Evolutionary conservation across 139 green algal genomes (phyloP), one percentile per base, ranked within the genome.

Genomic region (Tetradesmus obliquus): DNA sequence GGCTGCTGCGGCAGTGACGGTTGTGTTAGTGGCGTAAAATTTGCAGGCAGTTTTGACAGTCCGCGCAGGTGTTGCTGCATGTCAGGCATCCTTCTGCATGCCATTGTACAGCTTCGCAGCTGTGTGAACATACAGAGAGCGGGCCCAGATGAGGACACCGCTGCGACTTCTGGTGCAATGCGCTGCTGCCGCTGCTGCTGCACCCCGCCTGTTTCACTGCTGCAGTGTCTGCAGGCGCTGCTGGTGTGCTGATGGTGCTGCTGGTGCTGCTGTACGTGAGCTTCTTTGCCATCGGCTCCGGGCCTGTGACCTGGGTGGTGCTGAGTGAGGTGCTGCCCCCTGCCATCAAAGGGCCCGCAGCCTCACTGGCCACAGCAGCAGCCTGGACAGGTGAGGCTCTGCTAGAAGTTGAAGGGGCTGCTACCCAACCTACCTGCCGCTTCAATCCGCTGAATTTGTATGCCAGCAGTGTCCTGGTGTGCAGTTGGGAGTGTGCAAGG

Each of bases 281-380:
- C 1, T 81, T 69, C 88, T 91, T 91, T 84, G 88, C 88, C 57
- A 69, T 80, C 8, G 88, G 97, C 19, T 93, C 90, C 1, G 97
- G 97, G 1, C 96, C 97, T 4, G 92, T 99, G 17, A 96, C 97
- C 8, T 98, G 93, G 84, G 81, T 99, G 5, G 96, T 98, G 71
- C 79, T 98, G 45, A 86, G 91, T 1, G 97, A 99, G 91, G 95
- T 99, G 0, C 93, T 98, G 82, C 92, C 95, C 7, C 84, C 88
- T 1, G 62, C 81, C 20, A 97, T 99, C 89, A 97, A 98, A 88
- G 96, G 96, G 10, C 54, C 66, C 5, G 92, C 90, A 17, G 91
- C 91, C 3, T 93, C 94, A 13, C 60, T 95, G 13, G 95, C 93
- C 22, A 97, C 95, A 60, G 88, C 79, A 87, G 86, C 94, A 20